These are phyloP conservation scores for Phialemonium atrogriseum DNA, from an alignment of 2,329 filamentous ascomycete species.

Conservation along the genomic window DNA sequence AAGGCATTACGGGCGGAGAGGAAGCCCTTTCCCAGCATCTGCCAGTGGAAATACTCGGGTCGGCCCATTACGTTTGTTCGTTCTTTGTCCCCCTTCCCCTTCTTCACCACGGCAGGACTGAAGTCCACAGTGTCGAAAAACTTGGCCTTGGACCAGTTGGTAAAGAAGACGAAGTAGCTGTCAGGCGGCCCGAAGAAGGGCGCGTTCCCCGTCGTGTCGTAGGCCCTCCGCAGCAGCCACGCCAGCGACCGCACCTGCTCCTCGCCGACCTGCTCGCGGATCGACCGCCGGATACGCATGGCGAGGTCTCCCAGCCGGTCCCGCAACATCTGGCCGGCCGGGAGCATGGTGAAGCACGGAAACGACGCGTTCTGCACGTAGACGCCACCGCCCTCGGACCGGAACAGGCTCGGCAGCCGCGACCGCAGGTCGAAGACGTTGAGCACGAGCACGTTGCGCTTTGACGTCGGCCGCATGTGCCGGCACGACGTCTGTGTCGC, in stretches of 20 bases:
- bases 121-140: slow-evolving; percentile 28
- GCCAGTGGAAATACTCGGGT: slow-evolving; percentile 13
- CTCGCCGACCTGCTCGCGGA: slow-evolving; percentile 25
- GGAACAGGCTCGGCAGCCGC: slow-evolving; percentile 13
- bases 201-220: slow-evolving; percentile 10
- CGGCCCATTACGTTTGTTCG: slow-evolving; percentile 8
- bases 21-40: slow-evolving; percentile 6
- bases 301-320: slow-evolving; percentile 21
- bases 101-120: slow-evolving; percentile 16
- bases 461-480: slow-evolving; percentile 10
- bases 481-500: slow-evolving; percentile 13
- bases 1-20: slow-evolving; percentile 11
- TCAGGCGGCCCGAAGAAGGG: slow-evolving; percentile 21
- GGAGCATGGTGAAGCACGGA: slow-evolving; percentile 13
- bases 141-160: slow-evolving; percentile 27
- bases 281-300: slow-evolving; percentile 19
- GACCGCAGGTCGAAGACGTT: slow-evolving; percentile 18
- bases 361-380: slow-evolving; percentile 20
- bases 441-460: slow-evolving; percentile 16
- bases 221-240: slow-evolving; percentile 12
- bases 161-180: slow-evolving; percentile 23
- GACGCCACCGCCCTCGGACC: slow-evolving; percentile 8
- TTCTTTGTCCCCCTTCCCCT: background rate
- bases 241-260: slow-evolving; percentile 21
- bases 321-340: slow-evolving; percentile 13